Evolutionary conservation across 257 asterid genomes (phyloP).

Genomic region (Solanum paucissectum): DNA sequence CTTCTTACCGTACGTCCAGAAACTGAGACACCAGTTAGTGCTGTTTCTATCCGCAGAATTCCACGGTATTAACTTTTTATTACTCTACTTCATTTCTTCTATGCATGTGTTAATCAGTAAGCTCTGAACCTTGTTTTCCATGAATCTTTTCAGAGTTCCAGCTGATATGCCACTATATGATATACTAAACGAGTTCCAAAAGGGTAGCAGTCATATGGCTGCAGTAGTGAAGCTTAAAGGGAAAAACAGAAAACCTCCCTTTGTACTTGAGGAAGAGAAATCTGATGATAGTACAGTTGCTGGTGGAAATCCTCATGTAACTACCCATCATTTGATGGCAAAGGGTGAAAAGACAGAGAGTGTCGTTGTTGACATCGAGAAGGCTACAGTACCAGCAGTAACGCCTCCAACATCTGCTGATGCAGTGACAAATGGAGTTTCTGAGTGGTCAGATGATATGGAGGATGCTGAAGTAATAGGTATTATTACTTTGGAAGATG

Average conservation of each 20-base stretch:
- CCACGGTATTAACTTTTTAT: constrained; percentile 41
- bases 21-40: constrained; percentile 82
- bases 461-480: constrained; percentile 80
- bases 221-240: constrained; percentile 31
- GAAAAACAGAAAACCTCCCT: constrained; percentile 22
- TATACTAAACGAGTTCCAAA: constrained; percentile 71
- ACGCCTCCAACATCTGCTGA: constrained; percentile 19
- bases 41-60: constrained; percentile 77
- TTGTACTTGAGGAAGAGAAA: constrained; percentile 27
- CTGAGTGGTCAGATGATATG: constrained; percentile 32
- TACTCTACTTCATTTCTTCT: not conserved
- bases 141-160: constrained; percentile 52
- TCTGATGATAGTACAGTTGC: constrained; percentile 23
- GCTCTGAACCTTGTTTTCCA: not conserved
- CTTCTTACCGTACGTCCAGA: constrained; percentile 75
- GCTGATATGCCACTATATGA: constrained; percentile 71
- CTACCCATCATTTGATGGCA: constrained; percentile 31
- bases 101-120: not conserved
- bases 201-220: constrained; percentile 56
- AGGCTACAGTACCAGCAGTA: constrained; percentile 23
- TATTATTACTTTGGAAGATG: constrained; percentile 84
- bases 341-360: constrained; percentile 25
- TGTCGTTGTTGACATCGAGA: constrained; percentile 49
- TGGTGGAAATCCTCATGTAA: constrained; percentile 16
- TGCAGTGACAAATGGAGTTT: constrained; percentile 14